Evolutionary conservation across 352 stramenopile genomes (phyloP).

Genomic region (Phytophthora palmivora): DNA sequence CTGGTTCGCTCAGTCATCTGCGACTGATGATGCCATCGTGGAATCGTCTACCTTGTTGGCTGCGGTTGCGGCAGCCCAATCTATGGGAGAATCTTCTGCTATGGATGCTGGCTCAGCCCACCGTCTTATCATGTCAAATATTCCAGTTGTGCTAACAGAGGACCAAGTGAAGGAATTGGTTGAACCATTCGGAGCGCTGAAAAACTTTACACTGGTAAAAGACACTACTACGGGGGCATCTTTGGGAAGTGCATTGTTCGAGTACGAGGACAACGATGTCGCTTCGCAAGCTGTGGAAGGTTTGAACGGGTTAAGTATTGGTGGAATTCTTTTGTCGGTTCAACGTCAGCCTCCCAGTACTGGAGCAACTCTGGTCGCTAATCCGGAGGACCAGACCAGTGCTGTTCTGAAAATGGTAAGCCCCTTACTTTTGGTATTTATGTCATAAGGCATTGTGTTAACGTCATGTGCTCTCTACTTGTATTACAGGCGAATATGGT

Average conservation of each 20-base stretch:
- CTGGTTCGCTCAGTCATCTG: constrained; percentile 66
- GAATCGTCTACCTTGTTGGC: constrained; percentile 19
- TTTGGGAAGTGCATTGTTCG: constrained; percentile 79
- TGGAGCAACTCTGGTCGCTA: constrained; percentile 11
- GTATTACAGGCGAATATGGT: constrained; percentile 82
- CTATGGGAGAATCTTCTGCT: not conserved
- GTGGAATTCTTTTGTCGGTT: constrained; percentile 69
- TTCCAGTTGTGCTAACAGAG: constrained; percentile 76
- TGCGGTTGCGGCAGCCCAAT: constrained; percentile 11
- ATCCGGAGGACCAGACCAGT: constrained; percentile 49
- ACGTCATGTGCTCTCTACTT: constrained; percentile 1
- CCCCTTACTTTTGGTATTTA: not conserved
- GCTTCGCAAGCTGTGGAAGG: constrained; percentile 70
- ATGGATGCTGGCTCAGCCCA: constrained; percentile 31
- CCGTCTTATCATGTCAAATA: constrained; percentile 84
- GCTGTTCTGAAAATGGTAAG: constrained; percentile 80
- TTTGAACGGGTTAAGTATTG: constrained; percentile 82
- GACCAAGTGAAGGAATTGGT: constrained; percentile 87
- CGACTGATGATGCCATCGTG: constrained; percentile 4
- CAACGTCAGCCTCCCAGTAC: constrained; percentile 52
- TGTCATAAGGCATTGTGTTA: constrained; percentile 1
- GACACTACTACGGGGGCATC: constrained; percentile 56
- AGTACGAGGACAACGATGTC: constrained; percentile 73
- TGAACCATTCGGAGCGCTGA: constrained; percentile 81
- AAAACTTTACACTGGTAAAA: constrained; percentile 71